Base-by-base conservation (phyloP, 331 rosid species). In the Malus hybrid region DNA sequence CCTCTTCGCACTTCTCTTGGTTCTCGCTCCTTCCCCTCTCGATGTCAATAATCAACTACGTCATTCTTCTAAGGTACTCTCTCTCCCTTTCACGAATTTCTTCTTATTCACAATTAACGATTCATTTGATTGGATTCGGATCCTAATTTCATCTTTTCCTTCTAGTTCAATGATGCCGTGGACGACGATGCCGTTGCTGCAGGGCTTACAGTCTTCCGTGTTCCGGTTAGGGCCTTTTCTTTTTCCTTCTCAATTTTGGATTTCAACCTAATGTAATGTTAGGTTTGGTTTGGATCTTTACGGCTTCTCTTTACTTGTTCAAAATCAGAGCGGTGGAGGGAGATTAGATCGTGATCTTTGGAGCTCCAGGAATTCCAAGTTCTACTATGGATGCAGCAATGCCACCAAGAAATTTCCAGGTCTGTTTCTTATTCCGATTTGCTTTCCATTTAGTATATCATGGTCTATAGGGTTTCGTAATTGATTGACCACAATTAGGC, bases 1-100 rank as follows among this genome's bases (percentile, higher is more conserved):
- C 63, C 84, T 95, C 84, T 87, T 92, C 70, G 93, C 87, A 18
- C 66, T 95, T 75, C 92, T 95, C 44, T 95, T 96, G 70, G 85
- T 92, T 68, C 75, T 95, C 67, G 95, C 97, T 81, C 99, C 99
- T 75, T 62, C 88, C 64, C 97, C 99, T 8, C 13, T 77, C 46
- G 96, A 86, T 11, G 77, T 88, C 78, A 82, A 86, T 74, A 86
- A 78, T 63, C 83, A 72, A 16, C 70, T 71, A 75, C 67, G 48
- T 74, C 88, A 56, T 20, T 63, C 89, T 57, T 73, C 81, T 20
- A 62, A 88, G 90, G 97, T 91, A 88, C 81, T 72, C 29, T 28
- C 70, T 53, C 73, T 69, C 32, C 32, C 32, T 30, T 30, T 30
- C 36, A 8, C 50, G 10, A 2, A 5, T 18, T 53, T 15, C 60